These are phyloP conservation scores for Echinosphaeria canescens DNA, from an alignment of 2,329 filamentous ascomycete species.

Conservation along the genomic window DNA sequence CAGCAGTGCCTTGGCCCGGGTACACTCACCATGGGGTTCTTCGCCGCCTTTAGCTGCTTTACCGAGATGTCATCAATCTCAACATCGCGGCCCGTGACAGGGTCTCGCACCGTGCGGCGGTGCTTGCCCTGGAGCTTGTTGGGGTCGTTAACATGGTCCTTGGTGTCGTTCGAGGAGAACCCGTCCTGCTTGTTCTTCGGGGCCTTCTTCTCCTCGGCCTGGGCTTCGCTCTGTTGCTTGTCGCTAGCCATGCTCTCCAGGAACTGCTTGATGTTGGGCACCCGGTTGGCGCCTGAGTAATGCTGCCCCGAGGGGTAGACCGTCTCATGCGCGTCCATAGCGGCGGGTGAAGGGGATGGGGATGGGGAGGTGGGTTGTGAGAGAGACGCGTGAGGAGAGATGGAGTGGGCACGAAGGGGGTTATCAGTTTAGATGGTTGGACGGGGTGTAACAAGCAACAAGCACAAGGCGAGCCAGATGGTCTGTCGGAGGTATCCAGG, in stretches of 20 bases:
- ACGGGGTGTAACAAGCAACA: too few species aligned
- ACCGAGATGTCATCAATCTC: conserved; percentile 55
- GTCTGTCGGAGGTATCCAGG: too few species aligned
- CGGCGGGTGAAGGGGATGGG: conserved; percentile 1
- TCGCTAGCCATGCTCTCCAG: conserved; percentile 57
- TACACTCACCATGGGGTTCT: conserved; percentile 42
- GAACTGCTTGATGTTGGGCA: conserved; percentile 77
- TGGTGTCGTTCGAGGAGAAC: conserved; percentile 20
- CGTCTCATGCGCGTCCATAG: conserved; percentile 17
- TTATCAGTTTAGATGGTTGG: conserved; percentile 1
- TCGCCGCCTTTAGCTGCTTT: conserved; percentile 39
- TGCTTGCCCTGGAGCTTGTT: conserved; percentile 13
- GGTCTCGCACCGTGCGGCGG: conserved; percentile 64
- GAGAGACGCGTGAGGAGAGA: not conserved
- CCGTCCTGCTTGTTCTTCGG: conserved; percentile 8
- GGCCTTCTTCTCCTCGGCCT: conserved; percentile 25
- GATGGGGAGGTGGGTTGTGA: not conserved
- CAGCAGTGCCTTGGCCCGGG: too few species aligned
- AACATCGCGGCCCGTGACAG: conserved; percentile 69
- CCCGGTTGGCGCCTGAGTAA: conserved; percentile 65
- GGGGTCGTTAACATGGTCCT: conserved; percentile 2
- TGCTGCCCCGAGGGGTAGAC: conserved; percentile 33
- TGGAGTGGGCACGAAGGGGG: too few species aligned
- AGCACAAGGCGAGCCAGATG: too few species aligned
- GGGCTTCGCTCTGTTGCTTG: conserved; percentile 56